Base-by-base conservation (phyloP, 257 asterid species). In the Hygrophila difformis region DNA sequence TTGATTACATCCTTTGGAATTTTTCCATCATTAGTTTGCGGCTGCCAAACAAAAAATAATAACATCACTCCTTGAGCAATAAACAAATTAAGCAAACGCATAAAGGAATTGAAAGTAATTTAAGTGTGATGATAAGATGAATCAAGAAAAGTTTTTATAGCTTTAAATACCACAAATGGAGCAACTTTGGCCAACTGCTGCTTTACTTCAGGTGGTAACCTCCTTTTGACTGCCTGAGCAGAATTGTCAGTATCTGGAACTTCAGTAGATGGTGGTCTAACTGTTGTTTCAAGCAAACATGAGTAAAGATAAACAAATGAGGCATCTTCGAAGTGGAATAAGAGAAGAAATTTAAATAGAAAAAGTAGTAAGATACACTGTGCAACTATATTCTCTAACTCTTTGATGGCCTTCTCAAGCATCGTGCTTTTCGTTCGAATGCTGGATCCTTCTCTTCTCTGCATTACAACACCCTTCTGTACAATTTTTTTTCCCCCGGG, bases 151-250 rank as follows among this genome's bases (percentile, higher is more conserved):
- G 35, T 28, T 53, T 44, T 22, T 43, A 40, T 33, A 49, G 36
- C 44, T 42, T 38, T 41, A 19, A 39, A 24, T 86, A 86, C 96
- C 79, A 86, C 88, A 56, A 76, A 56, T 74, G 97, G 73, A 54
- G 99, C 95, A 70, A 91, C 96, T 91, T 76, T 86, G 48, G 95
- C 93, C 56, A 91, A 77, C 81, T 73, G 86, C 77, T 72, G 94
- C 79, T 91, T 91, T 61, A 91, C 60, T 63, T 83, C 99, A 35
- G 76, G 73, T 13, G 97, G 76, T 59, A 91, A 74, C 75, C 99
- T 86, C 73, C 86, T 81, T 72, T 86, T 91, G 59, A 86, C 69
- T n/a, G 78, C 75, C 75, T 80, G 98, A 47, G 94, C 68, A 44
- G 96, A 60, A 78, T 64, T 82, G 55, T 86, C 96, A 53, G 81